These are phyloP conservation scores for Colletotrichum theobromicola DNA, from an alignment of 2,329 filamentous ascomycete genomes.

Conservation along the genomic window DNA sequence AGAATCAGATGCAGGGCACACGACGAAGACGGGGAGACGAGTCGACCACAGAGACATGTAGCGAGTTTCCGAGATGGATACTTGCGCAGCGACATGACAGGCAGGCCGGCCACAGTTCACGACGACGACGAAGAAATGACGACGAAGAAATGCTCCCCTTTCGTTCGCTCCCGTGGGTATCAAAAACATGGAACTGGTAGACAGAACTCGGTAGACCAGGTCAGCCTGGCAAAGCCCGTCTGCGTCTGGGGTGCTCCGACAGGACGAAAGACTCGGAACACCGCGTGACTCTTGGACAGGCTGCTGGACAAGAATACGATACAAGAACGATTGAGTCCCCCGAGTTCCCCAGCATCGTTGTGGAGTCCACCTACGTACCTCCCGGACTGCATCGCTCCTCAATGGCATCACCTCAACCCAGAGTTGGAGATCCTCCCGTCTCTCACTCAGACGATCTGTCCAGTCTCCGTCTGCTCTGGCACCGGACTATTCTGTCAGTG, in stretches of 20 bases:
- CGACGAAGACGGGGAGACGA: background rate
- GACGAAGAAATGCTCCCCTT: background rate
- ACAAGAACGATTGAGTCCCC: background rate
- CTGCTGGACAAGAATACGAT: background rate
- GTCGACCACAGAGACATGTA: background rate
- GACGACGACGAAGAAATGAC: background rate
- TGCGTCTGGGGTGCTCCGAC: background rate
- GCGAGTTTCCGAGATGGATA: background rate
- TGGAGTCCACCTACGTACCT: slow-evolving; percentile 15
- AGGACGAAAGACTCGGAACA: background rate
- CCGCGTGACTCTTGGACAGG: background rate
- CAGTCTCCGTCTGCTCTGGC: background rate
- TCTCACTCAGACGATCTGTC: slow-evolving; percentile 7
- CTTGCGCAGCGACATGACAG: background rate
- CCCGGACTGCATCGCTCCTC: slow-evolving; percentile 1
- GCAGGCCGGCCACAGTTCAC: background rate
- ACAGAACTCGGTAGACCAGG: background rate
- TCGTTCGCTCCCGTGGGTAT: background rate
- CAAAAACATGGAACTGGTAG: background rate
- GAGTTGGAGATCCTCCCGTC: slow-evolving; percentile 6
- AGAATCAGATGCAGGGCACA: background rate
- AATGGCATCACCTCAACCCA: slow-evolving; percentile 12
- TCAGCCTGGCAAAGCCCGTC: background rate
- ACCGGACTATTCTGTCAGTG: background rate
- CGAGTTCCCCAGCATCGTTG: background rate